phyloP scores from a whole-genome alignment of 345 rosid genomes.

The Eucalyptus victrix region DNA sequence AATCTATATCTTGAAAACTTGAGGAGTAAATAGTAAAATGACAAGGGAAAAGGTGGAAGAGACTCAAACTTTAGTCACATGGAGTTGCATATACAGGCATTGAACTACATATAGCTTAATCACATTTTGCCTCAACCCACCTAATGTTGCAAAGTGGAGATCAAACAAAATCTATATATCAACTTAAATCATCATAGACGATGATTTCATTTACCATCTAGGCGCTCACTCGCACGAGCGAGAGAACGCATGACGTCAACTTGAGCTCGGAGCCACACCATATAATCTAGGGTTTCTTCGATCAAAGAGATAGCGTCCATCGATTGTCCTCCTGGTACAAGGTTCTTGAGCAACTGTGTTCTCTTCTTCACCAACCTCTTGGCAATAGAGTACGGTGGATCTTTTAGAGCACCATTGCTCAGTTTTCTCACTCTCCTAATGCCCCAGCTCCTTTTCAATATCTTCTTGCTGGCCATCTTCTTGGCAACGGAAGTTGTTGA shows the following conservation, averaged over 20 bases:
- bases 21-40: background rate
- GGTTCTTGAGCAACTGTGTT: conserved; percentile 39
- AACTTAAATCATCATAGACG: background rate
- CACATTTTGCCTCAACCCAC: background rate
- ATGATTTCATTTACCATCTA: background rate
- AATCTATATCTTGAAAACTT: background rate
- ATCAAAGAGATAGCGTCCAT: conserved; percentile 48
- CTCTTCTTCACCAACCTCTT: conserved; percentile 42
- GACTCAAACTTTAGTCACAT: background rate
- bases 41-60: background rate
- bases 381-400: conserved; percentile 3
- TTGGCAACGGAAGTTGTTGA: background rate
- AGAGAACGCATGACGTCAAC: conserved; percentile 66
- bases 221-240: conserved; percentile 5
- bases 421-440: conserved; percentile 2
- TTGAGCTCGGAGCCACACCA: conserved; percentile 58
- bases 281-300: conserved; percentile 81
- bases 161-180: background rate
- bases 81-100: background rate
- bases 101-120: background rate
- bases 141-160: background rate
- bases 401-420: background rate
- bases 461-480: conserved; percentile 54
- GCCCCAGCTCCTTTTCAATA: conserved; percentile 29
- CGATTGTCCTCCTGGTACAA: conserved; percentile 71